Conservation (phyloP, 139 green algal genomes). For the Coelastrella sp. region DNA sequence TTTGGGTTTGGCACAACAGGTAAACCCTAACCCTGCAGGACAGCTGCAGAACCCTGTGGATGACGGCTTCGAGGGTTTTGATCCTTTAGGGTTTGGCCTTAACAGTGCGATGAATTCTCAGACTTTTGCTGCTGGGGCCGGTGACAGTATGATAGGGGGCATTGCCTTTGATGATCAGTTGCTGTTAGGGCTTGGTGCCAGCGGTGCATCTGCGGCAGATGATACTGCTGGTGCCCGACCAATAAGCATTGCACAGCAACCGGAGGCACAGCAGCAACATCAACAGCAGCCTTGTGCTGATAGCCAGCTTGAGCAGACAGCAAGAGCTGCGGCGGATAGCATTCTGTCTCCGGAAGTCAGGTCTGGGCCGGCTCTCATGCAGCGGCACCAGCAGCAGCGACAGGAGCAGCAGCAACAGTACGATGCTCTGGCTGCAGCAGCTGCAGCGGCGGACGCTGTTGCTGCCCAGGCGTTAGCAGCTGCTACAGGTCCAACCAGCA, state of each 20-base stretch:
- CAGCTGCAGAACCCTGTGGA: neutral
- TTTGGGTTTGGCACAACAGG: conserved; percentile 3
- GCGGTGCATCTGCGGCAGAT: neutral
- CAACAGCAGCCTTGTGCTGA: conserved; percentile 7
- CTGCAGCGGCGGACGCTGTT: neutral
- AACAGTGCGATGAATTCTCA: conserved; percentile 16
- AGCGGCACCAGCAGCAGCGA: conserved; percentile 15
- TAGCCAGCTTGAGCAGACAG: conserved; percentile 31
- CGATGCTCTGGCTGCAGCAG: neutral
- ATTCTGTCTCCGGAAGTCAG: conserved; percentile 19
- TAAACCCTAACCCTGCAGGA: neutral
- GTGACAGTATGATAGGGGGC: neutral
- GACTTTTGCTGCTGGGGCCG: neutral
- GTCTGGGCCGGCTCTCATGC: neutral
- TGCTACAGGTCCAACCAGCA: neutral
- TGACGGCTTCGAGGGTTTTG: conserved; percentile 25
- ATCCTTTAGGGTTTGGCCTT: conserved; percentile 25
- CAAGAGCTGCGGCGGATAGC: neutral
- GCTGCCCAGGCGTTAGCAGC: neutral
- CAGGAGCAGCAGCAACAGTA: conserved; percentile 28
- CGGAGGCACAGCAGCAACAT: neutral
- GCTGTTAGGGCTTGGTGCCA: conserved; percentile 2
- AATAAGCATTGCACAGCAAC: conserved; percentile 13
- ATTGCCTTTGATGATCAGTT: conserved; percentile 19
- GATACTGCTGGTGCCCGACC: neutral